Percentiles rank a stretch among this genome's conserved stretches.
phyloP scores from a whole-genome alignment of 805 yeast species.

The Starmerella davenportii region DNA sequence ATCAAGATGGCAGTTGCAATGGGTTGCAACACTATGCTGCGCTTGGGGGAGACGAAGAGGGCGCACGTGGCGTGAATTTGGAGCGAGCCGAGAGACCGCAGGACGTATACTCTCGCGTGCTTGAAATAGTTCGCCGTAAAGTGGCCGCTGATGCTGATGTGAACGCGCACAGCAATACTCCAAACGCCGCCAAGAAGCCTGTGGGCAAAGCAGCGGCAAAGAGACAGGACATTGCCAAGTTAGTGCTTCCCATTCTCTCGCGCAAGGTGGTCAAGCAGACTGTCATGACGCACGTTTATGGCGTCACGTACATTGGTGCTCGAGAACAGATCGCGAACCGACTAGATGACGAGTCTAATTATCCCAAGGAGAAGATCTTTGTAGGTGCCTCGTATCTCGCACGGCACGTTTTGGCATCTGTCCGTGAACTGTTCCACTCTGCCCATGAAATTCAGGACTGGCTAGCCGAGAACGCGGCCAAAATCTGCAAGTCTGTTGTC shows the following conservation, averaged over 20 bases:
- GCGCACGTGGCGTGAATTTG: constrained; percentile 45
- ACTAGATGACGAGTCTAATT: constrained; percentile 39
- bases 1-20: constrained; percentile 52
- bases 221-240: constrained; percentile 24
- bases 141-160: constrained; percentile 30
- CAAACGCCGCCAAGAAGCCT: not conserved
- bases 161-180: not conserved
- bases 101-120: constrained; percentile 42
- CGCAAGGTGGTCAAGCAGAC: constrained; percentile 92
- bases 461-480: constrained; percentile 72
- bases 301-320: constrained; percentile 90
- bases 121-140: constrained; percentile 28
- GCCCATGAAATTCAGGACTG: constrained; percentile 95
- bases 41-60: constrained; percentile 49
- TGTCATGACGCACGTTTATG: constrained; percentile 95
- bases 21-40: constrained; percentile 58
- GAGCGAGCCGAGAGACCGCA: constrained; percentile 37
- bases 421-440: constrained; percentile 69
- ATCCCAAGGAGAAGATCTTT: constrained; percentile 31
- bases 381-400: constrained; percentile 50
- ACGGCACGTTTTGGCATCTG: constrained; percentile 58
- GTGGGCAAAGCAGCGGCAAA: not conserved
- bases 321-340: constrained; percentile 72
- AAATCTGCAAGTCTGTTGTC: constrained; percentile 61
- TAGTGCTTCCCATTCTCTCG: constrained; percentile 43